Percentiles rank a stretch among this genome's conserved stretches.
Evolutionary conservation across 1,284 basidiomycete genomes (phyloP).

Genomic region (Cryptococcus neoformans): DNA sequence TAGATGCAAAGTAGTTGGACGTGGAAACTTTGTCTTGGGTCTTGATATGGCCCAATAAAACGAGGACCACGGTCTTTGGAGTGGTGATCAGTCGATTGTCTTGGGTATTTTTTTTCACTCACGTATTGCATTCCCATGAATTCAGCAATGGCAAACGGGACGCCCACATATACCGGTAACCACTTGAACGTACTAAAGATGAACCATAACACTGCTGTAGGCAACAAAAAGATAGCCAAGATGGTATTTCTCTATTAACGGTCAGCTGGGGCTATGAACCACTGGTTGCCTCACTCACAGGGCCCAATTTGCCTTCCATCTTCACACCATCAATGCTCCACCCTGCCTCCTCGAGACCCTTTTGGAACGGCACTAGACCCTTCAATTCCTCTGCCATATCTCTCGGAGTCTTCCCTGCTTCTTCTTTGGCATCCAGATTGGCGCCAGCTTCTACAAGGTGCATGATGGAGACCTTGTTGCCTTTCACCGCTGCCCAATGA

Average conservation of each 20-base stretch:
- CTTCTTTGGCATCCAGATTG: conserved; percentile 76
- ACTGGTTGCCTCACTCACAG: conserved; percentile 53
- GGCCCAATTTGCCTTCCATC: conserved; percentile 69
- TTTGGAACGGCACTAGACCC: conserved; percentile 79
- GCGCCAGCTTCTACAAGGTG: conserved; percentile 80
- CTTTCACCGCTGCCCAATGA: conserved; percentile 99
- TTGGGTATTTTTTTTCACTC: conserved; percentile 35
- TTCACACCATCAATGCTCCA: conserved; percentile 56
- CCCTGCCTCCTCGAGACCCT: conserved; percentile 78
- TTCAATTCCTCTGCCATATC: conserved; percentile 96
- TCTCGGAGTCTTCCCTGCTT: conserved; percentile 78
- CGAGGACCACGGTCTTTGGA: conserved; percentile 25
- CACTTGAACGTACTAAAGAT: conserved; percentile 79
- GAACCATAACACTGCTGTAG: conserved; percentile 71
- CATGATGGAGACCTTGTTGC: conserved; percentile 79
- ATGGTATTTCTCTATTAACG: conserved; percentile 69
- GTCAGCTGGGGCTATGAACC: not conserved
- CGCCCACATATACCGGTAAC: conserved; percentile 84
- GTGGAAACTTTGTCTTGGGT: conserved; percentile 43
- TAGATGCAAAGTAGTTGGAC: conserved; percentile 83
- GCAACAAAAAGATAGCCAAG: conserved; percentile 74
- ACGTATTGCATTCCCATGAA: conserved; percentile 93
- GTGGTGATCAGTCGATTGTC: not conserved
- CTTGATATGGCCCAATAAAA: conserved; percentile 31
- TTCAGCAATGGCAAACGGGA: conserved; percentile 75